Percentiles rank a stretch among this genome's conserved stretches.
These are phyloP conservation scores for Penicillium expansum DNA, from an alignment of 2,329 filamentous ascomycete species.

Conservation along the genomic window DNA sequence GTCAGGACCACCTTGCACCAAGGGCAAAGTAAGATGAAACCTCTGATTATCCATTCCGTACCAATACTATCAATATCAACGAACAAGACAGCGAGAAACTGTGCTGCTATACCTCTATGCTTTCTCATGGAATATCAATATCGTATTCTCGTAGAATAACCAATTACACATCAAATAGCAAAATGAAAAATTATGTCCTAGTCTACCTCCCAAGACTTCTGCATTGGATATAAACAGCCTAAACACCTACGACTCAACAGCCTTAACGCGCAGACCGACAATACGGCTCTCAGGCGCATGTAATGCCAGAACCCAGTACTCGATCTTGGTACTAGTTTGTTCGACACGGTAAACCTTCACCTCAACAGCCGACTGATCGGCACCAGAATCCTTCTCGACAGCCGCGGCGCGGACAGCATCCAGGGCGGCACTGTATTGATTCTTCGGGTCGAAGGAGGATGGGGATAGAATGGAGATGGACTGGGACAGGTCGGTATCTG, in stretches of 20 bases:
- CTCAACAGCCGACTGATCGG: conserved; percentile 46
- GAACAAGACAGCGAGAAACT: neutral
- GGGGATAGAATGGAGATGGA: conserved; percentile 63
- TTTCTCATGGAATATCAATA: neutral
- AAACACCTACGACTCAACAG: conserved; percentile 63
- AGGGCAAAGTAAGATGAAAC: neutral
- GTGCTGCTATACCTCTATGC: neutral
- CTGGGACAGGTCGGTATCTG: conserved; percentile 27
- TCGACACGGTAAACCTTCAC: conserved; percentile 72
- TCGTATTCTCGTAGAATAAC: neutral
- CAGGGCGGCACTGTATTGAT: conserved; percentile 58
- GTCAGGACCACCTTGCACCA: conserved; percentile 2
- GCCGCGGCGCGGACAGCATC: conserved; percentile 54
- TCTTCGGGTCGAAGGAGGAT: conserved; percentile 69
- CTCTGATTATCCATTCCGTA: neutral
- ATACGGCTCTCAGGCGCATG: conserved; percentile 59
- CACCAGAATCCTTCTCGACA: conserved; percentile 37
- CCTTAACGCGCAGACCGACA: conserved; percentile 74
- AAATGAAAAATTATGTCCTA: neutral
- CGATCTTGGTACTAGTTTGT: conserved; percentile 60
- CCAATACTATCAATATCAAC: neutral
- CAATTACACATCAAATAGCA: neutral
- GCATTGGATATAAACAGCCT: neutral
- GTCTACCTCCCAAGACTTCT: neutral
- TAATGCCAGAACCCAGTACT: conserved; percentile 76